Evolutionary conservation across 179 eudicot species (phyloP), one percentile per base, ranked within the genome.

Genomic region (Amaranthus tricolor): DNA sequence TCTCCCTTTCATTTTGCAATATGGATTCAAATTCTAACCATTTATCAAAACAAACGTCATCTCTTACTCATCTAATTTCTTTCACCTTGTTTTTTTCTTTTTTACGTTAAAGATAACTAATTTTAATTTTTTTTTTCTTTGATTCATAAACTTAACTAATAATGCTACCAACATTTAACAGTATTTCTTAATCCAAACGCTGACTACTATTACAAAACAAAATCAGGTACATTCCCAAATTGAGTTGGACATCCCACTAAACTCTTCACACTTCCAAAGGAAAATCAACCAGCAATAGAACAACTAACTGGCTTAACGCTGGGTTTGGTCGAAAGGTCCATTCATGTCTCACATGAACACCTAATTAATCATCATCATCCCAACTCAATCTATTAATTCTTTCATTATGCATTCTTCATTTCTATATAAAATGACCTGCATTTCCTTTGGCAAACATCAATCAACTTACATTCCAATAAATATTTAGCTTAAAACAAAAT

Each of bases 211-310:
- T 60, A 60, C 20, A 3, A 60, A 20, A 15, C 24, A 31, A 60
- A 60, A 60, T 60, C 63, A 21, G 21, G 7, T 12, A 55, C 58
- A 58, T 21, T 6, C 62, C 8, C 44, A 67, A 67, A 49, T 67
- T 76, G 72, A 76, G 45, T 66, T 76, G 70, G 79, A 76, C 80
- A 76, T 72, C 51, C 51, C 70, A 76, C 80, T 76, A 72, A 72
- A 65, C 59, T 13, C 40, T 31, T 31, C 40, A 31, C 40, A 31
- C 40, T 31, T 31, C 40, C 40, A 2, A 31, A 48, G 20, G 31
- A 65, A 60, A 69, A 24, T 59, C 62, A 76, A 60, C 80, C 48
- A 72, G 65, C 24, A 31, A 31, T 31, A 31, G 40, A 31, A 0
- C 40, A 65, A 76, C 76, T 72, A 76, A 67, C 73, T 71, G 58